Percentiles rank a stretch among this genome's conserved stretches.
Evolutionary conservation across 306 rosid species (phyloP).

Genomic region (Crotalaria pallida): DNA sequence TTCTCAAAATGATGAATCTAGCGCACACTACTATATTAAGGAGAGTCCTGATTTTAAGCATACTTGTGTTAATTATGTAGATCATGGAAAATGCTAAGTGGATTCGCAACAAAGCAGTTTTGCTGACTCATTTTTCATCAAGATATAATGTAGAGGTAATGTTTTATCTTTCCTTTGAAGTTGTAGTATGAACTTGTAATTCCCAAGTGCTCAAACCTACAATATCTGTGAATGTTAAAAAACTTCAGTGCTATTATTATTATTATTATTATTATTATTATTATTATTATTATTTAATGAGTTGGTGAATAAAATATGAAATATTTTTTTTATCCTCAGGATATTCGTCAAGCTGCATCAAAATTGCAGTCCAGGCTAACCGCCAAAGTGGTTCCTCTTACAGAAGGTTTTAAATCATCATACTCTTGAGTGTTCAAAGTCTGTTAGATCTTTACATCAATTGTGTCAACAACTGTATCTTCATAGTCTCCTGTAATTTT

Average conservation of each 20-base stretch:
- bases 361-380: constrained; percentile 72
- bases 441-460: background rate
- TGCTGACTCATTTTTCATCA: constrained; percentile 92
- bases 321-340: constrained; percentile 39
- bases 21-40: background rate
- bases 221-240: background rate
- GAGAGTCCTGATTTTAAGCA: background rate
- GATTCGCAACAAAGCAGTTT: constrained; percentile 86
- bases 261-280: no score
- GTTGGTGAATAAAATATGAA: background rate
- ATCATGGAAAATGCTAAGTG: constrained; percentile 72
- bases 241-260: background rate
- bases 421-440: constrained; percentile 29
- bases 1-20: background rate
- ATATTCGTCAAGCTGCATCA: constrained; percentile 73
- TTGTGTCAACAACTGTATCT: no score
- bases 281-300: background rate
- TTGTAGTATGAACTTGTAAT: background rate
- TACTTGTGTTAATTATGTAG: constrained; percentile 36
- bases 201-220: background rate
- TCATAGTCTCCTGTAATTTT: constrained; percentile 15
- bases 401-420: constrained; percentile 82
- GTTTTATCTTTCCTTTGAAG: background rate
- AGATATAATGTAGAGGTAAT: constrained; percentile 86
- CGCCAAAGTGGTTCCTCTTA: constrained; percentile 79